These are phyloP conservation scores for Globisporangium nodosum DNA, from an alignment of 352 stramenopile species.

Conservation along the genomic window DNA sequence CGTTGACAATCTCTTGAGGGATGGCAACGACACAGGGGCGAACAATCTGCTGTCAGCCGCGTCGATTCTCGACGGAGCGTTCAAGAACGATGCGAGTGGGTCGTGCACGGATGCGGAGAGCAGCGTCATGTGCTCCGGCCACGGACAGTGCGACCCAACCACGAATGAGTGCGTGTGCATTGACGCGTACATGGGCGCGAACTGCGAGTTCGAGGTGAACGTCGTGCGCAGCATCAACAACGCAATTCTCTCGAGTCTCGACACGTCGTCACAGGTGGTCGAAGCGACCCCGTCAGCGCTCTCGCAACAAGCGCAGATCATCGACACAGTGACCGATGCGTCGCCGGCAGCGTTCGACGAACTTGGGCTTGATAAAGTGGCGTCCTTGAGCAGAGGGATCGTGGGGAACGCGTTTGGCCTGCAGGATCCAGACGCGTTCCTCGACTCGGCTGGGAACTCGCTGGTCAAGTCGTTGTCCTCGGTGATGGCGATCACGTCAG, in stretches of 20 bases:
- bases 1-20: conserved; percentile 27
- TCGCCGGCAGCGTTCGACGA: conserved; percentile 28
- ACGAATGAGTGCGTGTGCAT: conserved; percentile 26
- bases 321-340: conserved; percentile 36
- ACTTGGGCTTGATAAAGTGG: conserved; percentile 26
- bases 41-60: conserved; percentile 36
- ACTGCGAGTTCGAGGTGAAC: conserved; percentile 32
- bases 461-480: conserved; percentile 41
- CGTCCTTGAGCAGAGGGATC: conserved; percentile 33
- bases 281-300: conserved; percentile 44
- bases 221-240: conserved; percentile 32
- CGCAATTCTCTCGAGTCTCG: conserved; percentile 40
- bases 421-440: conserved; percentile 27
- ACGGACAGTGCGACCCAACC: conserved; percentile 25
- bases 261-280: conserved; percentile 14
- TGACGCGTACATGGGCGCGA: conserved; percentile 32
- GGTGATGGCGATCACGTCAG: conserved; percentile 22
- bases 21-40: conserved; percentile 11
- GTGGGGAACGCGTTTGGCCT: conserved; percentile 40
- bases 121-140: conserved; percentile 20
- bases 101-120: conserved; percentile 6
- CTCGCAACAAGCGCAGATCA: conserved; percentile 43
- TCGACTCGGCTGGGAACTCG: conserved; percentile 31
- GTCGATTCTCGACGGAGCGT: conserved; percentile 38
- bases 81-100: conserved; percentile 4